These are phyloP conservation scores for Apiospora koreana DNA, from an alignment of 2,329 filamentous ascomycete species.

Conservation along the genomic window DNA sequence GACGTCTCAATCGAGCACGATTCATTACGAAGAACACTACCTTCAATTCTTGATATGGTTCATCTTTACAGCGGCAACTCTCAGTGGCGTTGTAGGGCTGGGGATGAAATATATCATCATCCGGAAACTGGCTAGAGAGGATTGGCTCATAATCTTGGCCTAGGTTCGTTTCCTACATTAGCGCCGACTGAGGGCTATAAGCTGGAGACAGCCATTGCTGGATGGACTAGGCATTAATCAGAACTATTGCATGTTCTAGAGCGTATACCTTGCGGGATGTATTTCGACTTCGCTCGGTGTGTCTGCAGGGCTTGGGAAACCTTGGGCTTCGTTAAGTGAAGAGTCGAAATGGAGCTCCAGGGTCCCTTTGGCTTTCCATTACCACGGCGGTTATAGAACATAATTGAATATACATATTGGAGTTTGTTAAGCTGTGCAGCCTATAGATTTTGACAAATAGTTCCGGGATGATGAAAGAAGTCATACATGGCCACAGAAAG, in stretches of 20 bases:
- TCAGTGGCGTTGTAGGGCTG: conserved; percentile 18
- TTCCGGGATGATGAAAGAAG: no score
- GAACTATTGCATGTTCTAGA: conserved; percentile 15
- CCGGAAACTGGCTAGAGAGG: conserved; percentile 21
- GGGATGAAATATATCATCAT: conserved; percentile 23
- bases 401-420: no score
- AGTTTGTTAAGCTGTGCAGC: no score
- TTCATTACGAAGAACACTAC: no score
- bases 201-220: no score
- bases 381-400: no score
- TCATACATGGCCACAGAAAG: no score
- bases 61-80: conserved; percentile 20
- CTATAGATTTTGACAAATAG: no score
- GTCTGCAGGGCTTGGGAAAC: conserved; percentile 22
- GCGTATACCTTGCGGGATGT: conserved; percentile 23
- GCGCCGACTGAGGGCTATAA: background rate
- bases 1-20: no score
- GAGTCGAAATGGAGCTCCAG: no score
- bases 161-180: conserved; percentile 17
- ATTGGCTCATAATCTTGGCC: conserved; percentile 23
- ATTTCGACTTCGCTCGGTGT: conserved; percentile 23
- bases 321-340: conserved; percentile 15
- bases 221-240: background rate
- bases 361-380: no score
- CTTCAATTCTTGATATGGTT: background rate